Percentiles rank a stretch among this genome's conserved stretches.
These are phyloP conservation scores for Moniliophthora roreri DNA, from an alignment of 1,284 basidiomycete species.

Conservation along the genomic window DNA sequence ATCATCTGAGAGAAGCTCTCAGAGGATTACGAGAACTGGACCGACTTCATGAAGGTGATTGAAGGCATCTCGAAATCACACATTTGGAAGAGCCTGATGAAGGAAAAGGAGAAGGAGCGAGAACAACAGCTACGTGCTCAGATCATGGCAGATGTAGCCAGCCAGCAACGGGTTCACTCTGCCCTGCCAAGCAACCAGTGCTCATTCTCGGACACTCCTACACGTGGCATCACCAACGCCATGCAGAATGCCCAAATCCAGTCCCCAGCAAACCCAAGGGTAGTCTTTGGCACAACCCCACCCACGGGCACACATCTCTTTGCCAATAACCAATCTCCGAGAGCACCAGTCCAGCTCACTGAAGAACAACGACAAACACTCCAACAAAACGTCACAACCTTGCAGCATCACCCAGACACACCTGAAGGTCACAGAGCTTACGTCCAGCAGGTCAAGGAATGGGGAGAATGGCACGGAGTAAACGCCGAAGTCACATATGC, in stretches of 20 bases:
- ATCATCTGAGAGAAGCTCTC: neutral
- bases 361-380: neutral
- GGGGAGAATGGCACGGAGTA: neutral
- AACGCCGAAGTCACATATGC: neutral
- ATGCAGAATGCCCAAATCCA: no score
- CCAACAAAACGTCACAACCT: neutral
- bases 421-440: neutral
- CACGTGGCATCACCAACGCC: no score
- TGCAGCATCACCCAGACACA: constrained; percentile 2
- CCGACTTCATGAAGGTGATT: neutral
- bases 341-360: neutral
- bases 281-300: neutral
- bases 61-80: neutral
- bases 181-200: no score
- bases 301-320: neutral
- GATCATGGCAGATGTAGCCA: no score
- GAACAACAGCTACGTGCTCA: no score
- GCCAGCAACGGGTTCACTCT: no score
- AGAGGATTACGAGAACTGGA: neutral
- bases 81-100: no score
- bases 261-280: no score
- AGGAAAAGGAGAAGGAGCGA: no score
- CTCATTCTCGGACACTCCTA: no score
- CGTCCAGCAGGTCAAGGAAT: neutral
- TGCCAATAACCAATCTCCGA: neutral